These are phyloP conservation scores for Sherardia arvensis DNA, from an alignment of 257 asterid genomes.

Conservation along the genomic window DNA sequence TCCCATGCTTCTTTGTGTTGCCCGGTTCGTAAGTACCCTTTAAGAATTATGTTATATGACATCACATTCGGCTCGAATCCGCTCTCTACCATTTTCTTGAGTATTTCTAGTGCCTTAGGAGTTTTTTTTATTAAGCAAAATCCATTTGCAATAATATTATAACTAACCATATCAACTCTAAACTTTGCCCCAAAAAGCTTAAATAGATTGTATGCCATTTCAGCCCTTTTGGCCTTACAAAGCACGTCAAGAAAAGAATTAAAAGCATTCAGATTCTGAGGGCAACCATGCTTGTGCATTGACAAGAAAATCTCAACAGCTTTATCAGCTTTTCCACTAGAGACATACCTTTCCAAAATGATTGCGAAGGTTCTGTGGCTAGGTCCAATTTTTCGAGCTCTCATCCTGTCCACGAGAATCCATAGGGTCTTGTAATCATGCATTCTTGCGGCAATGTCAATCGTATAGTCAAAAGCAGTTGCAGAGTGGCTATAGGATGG, in stretches of 20 bases:
- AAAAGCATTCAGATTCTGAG: conserved; percentile 67
- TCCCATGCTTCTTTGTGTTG: conserved; percentile 72
- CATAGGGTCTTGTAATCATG: conserved; percentile 63
- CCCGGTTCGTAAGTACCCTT: conserved; percentile 66
- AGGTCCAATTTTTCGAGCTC: conserved; percentile 57
- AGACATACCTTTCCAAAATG: conserved; percentile 65
- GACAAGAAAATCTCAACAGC: conserved; percentile 70
- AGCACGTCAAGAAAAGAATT: conserved; percentile 69
- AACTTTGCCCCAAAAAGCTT: conserved; percentile 56
- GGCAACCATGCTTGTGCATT: conserved; percentile 87
- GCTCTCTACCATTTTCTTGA: conserved; percentile 81
- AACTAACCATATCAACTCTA: conserved; percentile 53
- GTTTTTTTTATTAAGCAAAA: conserved; percentile 69
- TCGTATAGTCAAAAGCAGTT: conserved; percentile 54
- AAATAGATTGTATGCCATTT: conserved; percentile 57
- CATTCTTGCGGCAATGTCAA: conserved; percentile 71
- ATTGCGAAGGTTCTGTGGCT: conserved; percentile 70
- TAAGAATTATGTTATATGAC: conserved; percentile 67
- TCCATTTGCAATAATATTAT: conserved; percentile 69
- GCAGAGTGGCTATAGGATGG: conserved; percentile 55
- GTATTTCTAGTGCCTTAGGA: conserved; percentile 54
- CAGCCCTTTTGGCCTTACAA: conserved; percentile 70
- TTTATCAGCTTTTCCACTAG: conserved; percentile 80
- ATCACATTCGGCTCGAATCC: conserved; percentile 56
- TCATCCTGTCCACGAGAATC: conserved; percentile 59